phyloP scores from a whole-genome alignment of 2,329 filamentous ascomycete genomes.

The Nothomitra cinnamomea region DNA sequence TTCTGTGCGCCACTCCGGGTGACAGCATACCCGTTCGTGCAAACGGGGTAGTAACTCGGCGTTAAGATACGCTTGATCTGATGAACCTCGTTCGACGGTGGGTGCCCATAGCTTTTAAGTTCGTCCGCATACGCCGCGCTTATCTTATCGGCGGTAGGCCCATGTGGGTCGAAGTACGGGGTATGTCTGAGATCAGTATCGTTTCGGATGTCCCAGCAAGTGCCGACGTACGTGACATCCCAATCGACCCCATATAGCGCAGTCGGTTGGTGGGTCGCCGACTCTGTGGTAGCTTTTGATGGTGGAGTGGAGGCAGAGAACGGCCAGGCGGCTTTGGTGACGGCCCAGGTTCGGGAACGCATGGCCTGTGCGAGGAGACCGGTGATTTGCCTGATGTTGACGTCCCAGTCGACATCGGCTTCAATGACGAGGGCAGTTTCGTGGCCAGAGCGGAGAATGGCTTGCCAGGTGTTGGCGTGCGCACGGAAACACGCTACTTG shows the following conservation, averaged over 20 bases:
- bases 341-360: too few species aligned
- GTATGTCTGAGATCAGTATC: not conserved
- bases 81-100: not conserved
- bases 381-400: not conserved
- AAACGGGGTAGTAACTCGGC: not conserved
- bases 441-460: not conserved
- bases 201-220: not conserved
- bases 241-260: not conserved
- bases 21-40: not conserved
- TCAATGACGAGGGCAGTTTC: not conserved
- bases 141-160: not conserved
- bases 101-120: not conserved
- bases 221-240: constrained; percentile 1
- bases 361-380: not conserved
- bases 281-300: too few species aligned
- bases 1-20: not conserved
- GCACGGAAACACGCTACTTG: not conserved
- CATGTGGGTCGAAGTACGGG: not conserved
- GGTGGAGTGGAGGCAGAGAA: too few species aligned
- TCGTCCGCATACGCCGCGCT: not conserved
- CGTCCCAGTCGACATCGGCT: constrained; percentile 1
- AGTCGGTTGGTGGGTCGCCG: too few species aligned
- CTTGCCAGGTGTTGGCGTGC: not conserved
- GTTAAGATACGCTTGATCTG: not conserved
- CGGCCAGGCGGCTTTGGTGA: too few species aligned